phyloP scores from a whole-genome alignment of 208 protist species.

The Crithidia acanthocephali region DNA sequence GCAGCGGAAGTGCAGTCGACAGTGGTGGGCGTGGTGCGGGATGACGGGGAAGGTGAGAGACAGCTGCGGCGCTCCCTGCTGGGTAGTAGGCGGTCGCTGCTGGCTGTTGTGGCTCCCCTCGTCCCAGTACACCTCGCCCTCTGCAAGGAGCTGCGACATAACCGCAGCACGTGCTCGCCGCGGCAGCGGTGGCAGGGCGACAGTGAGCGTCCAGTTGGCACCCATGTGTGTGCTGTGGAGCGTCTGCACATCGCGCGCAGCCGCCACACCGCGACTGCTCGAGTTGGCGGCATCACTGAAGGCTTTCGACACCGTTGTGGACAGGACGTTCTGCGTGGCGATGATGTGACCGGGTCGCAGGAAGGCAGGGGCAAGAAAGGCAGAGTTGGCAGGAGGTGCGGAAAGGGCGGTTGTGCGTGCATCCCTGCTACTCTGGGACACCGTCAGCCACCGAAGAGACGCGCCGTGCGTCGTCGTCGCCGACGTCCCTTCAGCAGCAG shows the following conservation, averaged over 20 bases:
- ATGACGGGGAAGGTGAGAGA: slow-evolving; percentile 8
- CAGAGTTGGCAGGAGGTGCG: neutral
- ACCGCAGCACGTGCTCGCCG: too few species aligned
- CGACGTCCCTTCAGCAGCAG: neutral
- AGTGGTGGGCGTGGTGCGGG: slow-evolving; percentile 26
- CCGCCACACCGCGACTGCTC: neutral
- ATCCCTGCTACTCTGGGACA: neutral
- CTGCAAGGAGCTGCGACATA: slow-evolving; percentile 30
- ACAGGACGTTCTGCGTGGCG: slow-evolving; percentile 29
- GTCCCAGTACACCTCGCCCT: slow-evolving; percentile 55
- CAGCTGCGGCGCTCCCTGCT: neutral
- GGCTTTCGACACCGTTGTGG: neutral
- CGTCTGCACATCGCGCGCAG: neutral
- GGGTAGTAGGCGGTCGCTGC: slow-evolving; percentile 16
- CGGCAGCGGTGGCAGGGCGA: slow-evolving; percentile 27
- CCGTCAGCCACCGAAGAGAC: neutral
- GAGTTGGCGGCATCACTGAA: too few species aligned
- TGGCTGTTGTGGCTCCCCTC: slow-evolving; percentile 54
- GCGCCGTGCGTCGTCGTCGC: neutral
- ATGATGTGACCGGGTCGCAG: slow-evolving; percentile 28
- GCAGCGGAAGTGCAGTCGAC: slow-evolving; percentile 25
- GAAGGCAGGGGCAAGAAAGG: slow-evolving; percentile 18
- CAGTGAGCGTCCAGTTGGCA: slow-evolving; percentile 35
- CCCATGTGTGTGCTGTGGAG: slow-evolving; percentile 35
- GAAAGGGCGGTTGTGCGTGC: neutral